Evolutionary conservation across 768 basidiomycete species (phyloP), one percentile per base, ranked within the genome.

Genomic region (Leucocoprinus sp.): DNA sequence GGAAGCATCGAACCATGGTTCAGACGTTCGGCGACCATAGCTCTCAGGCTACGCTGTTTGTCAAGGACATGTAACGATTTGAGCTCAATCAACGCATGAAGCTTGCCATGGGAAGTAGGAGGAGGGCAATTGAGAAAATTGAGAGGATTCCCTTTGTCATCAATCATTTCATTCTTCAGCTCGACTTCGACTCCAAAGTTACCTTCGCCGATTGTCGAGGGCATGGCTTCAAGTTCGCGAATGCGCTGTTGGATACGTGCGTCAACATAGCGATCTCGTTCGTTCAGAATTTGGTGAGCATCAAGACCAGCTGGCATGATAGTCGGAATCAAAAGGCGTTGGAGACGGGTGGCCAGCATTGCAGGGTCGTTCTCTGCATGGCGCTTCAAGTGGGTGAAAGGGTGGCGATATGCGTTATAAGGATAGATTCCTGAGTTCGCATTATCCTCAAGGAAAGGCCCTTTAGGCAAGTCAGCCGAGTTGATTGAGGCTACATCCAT

Each of bases 301-400:
- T 99, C 96, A 23, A 99, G 78, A 12, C 95, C 95, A 8, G 74
- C 66, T 0, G 96, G 95, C 79, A 90, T 88, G 50, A 97, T 67
- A 5, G 86, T 86, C 0, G 96, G 96, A 15, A 98, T 73, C 34
- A 97, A 67, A 18, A 91, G 74, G 2, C 86, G 75, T 57, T 90
- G 87, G 22, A 89, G 70, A 26, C 83, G 81, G 22, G 83, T 84
- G 1, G 81, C 78, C 54, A 78, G 82, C 46, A 80, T 64, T 34
- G 70, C 63, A 11, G 81, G 80, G 57, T 80, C 79, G 40, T 67
- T 70, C 42, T 79, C 77, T 23, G 75, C 52, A 19, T 74, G 68
- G 29, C 85, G 80, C 50, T 83, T 81, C 52, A 88, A 77, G 51
- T 89, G 83, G 2, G 81, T 71, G 60, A 93, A 84, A 9, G 93